These are phyloP conservation scores for Psilocybe sp. DNA, from an alignment of 768 basidiomycete species.

Conservation along the genomic window DNA sequence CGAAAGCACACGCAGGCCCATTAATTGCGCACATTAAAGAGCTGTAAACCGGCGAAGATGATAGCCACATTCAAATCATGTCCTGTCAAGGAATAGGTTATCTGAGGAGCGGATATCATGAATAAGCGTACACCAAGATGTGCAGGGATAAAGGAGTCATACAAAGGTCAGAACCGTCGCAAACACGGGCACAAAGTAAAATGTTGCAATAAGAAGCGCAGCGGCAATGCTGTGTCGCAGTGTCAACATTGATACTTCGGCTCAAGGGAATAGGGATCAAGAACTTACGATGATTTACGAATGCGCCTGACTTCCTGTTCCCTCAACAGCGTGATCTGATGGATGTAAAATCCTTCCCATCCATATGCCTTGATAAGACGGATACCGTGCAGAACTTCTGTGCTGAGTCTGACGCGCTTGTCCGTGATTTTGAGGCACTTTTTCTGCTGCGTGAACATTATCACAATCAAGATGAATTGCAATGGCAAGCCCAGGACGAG, in stretches of 20 bases:
- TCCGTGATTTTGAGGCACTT: constrained; percentile 68
- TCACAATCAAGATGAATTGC: constrained; percentile 44
- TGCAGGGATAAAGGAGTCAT: constrained; percentile 16
- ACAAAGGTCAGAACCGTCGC: constrained; percentile 53
- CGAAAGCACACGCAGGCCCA: neutral
- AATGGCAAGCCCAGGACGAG: constrained; percentile 1
- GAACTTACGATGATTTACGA: constrained; percentile 33
- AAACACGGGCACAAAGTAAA: constrained; percentile 50
- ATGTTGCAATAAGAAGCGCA: constrained; percentile 38
- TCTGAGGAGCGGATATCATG: constrained; percentile 28
- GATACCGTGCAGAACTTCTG: constrained; percentile 68
- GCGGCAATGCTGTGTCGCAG: constrained; percentile 27
- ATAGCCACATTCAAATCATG: constrained; percentile 51
- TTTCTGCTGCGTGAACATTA: constrained; percentile 50
- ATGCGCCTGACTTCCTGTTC: constrained; percentile 37
- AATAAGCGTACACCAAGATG: neutral
- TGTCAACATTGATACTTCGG: neutral
- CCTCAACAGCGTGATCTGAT: constrained; percentile 38
- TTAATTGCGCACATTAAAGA: constrained; percentile 46
- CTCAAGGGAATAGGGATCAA: neutral
- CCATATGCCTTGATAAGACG: constrained; percentile 64
- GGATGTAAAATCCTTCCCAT: constrained; percentile 52
- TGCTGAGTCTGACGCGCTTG: constrained; percentile 58
- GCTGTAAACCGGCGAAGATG: constrained; percentile 56
- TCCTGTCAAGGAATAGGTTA: constrained; percentile 59